Base-by-base conservation (phyloP, 306 rosid genomes). In the Notholithocarpus densiflorus region DNA sequence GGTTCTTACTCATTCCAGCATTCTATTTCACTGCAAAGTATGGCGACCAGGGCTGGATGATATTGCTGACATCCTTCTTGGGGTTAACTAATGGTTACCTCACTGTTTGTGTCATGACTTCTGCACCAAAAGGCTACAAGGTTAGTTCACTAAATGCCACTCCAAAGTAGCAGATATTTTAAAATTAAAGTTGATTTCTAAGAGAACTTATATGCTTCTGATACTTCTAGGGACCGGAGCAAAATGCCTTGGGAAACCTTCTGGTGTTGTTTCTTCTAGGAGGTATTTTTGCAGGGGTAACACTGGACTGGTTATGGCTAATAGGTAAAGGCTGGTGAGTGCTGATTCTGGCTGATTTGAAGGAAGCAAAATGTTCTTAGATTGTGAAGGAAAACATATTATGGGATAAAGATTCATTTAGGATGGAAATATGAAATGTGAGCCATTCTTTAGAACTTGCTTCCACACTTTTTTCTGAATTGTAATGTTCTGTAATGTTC, bases 121-220 rank as follows among this genome's bases (percentile, higher is more conserved):
- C 90, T 56, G 98, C 98, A n/a, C 98, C 98, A 34, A 86, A 84
- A 86, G 97, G 97, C 26, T 92, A 92, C 89, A 95, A 84, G 97
- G 98, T 92, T 5, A 3, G 87, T 68, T 59, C 31, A 24, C 74
- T 56, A 6, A 29, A 75, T 8, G 27, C 5, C 19, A 54, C 48
- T 17, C 17, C 9, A 68, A 73, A 24, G n/a, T 61, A n/a, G 6
- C 5, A 29, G 32, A 17, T 10, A 78, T 68, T 8, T 21, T 45
- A 75, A 5, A 69, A 43, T n/a, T 26, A 18, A 48, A 20, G 37
- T 20, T 54, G 23, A 14, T 5, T 13, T 6, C 19, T 26, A 75
- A 3, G 6, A 15, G 27, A 10, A 60, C 56, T 4, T 13, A 69
- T 24, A 5, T 24, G 24, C 21, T 74, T 73, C 17, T 37, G 37